Percentiles rank a stretch among this genome's conserved stretches.
These are phyloP conservation scores for Sisymbrium irio DNA, from an alignment of 345 rosid genomes.

Conservation along the genomic window DNA sequence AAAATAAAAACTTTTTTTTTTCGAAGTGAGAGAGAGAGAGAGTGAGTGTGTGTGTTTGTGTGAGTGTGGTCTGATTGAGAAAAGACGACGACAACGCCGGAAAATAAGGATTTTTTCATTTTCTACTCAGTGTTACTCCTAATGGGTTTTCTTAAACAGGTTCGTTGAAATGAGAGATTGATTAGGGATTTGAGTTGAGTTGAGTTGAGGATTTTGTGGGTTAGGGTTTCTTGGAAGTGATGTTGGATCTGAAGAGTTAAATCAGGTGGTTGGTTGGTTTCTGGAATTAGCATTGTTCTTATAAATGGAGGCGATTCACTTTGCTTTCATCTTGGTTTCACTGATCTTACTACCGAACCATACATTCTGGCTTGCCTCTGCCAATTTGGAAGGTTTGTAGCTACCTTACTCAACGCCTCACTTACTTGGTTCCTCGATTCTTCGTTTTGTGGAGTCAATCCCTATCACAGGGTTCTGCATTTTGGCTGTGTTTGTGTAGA, in stretches of 20 bases:
- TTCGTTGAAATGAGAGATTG: not conserved
- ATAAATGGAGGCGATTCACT: slow-evolving; percentile 10
- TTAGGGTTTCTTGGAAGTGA: slow-evolving; percentile 21
- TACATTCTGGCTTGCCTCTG: slow-evolving; percentile 29
- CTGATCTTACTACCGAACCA: slow-evolving; percentile 20
- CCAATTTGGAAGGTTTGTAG: slow-evolving; percentile 35
- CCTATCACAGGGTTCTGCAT: not conserved
- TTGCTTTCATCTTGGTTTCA: slow-evolving; percentile 3
- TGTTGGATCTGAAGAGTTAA: slow-evolving; percentile 34
- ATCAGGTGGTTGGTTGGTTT: not conserved
- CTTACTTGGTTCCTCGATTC: not conserved
- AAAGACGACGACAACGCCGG: slow-evolving; percentile 33
- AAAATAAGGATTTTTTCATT: slow-evolving; percentile 14
- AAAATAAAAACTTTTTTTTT: not conserved
- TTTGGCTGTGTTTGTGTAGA: not conserved
- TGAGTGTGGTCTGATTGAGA: slow-evolving; percentile 28
- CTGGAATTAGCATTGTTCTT: slow-evolving; percentile 13
- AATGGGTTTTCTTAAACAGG: not conserved
- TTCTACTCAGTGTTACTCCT: not conserved
- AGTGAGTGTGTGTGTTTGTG: not conserved
- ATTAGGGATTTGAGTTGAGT: not conserved
- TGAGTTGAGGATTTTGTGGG: not conserved
- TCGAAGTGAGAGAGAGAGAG: not conserved
- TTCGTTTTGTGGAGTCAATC: not conserved
- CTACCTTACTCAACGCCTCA: not conserved